Evolutionary conservation across 2,329 filamentous ascomycete species (phyloP), one percentile per base, ranked within the genome.

Genomic region (Pyricularia pennisetigena): DNA sequence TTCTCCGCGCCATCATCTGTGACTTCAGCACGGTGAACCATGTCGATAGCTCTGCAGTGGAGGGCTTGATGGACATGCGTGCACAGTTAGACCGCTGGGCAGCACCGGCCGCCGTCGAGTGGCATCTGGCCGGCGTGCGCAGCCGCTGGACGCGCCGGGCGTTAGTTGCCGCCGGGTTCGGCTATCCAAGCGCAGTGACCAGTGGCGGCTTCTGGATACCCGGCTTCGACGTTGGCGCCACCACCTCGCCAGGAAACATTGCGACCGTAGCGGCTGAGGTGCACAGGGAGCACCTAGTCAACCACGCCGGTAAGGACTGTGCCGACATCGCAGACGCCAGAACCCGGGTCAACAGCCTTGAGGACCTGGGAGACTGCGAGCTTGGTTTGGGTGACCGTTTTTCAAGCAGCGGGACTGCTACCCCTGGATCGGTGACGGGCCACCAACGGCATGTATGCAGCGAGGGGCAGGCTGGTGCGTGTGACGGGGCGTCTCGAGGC

Each of bases 21-120:
- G 95, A 98, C 77, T 97, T 98, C 78, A 93, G 90, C 74, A 90
- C 92, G 0, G 94, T 98, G 71, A 97, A 97, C 79, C 93, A 97
- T 72, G 90, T 97, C 69, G 95, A 98, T 75, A 88, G 96, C 69
- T 97, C 95, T 0, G 95, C 93, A 0, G 86, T 97, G 1, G 94
- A 98, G 79, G 90, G 93, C 73, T 83, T 98, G 54, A 96, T 98
- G 74, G 95, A 98, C 74, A 90, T 97, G 0, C 92, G 94, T 74
- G 97, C 97, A 77, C 94, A 97, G 76, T 88, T 98, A 26, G 94
- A 97, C 77, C 84, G 88, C n/a, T 97, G 97, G 75, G 86, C 93
- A 0, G 78, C 90, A 0, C 94, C 94, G 0, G 88, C 93, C 24
- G 83, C 85, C 2, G 93, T 98, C 4, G 93, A 97, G 76, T 98